These are phyloP conservation scores for Graphiopsis chlorocephala DNA, from an alignment of 2,329 filamentous ascomycete genomes.

Conservation along the genomic window DNA sequence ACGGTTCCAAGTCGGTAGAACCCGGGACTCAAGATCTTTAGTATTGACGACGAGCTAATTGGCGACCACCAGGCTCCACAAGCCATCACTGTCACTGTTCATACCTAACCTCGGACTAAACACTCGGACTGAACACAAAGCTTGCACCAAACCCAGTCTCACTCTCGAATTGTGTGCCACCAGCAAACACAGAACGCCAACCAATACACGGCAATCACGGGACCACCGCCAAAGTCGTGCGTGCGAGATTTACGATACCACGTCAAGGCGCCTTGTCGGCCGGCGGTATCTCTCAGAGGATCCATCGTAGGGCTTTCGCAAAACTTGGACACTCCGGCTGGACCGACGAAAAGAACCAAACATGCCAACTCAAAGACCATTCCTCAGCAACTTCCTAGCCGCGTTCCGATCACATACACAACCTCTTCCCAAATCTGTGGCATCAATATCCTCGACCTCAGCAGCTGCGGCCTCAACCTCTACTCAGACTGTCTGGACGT, in stretches of 20 bases:
- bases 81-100: slow-evolving; percentile 1
- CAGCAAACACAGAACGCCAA: not conserved
- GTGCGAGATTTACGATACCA: not conserved
- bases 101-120: not conserved
- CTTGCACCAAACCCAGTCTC: not conserved
- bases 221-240: not conserved
- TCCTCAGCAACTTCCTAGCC: slow-evolving; percentile 65
- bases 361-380: slow-evolving; percentile 65
- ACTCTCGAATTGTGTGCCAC: not conserved
- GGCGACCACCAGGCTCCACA: slow-evolving; percentile 10
- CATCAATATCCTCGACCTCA: slow-evolving; percentile 41
- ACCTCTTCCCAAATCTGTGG: slow-evolving; percentile 55
- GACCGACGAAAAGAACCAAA: not conserved
- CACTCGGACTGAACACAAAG: not conserved
- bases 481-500: slow-evolving; percentile 23
- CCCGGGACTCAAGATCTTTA: slow-evolving; percentile 10
- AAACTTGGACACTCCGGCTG: not conserved
- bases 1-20: not conserved
- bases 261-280: not conserved
- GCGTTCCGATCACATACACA: slow-evolving; percentile 63
- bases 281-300: not conserved
- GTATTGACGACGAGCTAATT: slow-evolving; percentile 15
- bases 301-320: not conserved
- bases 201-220: not conserved
- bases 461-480: slow-evolving; percentile 38